These are phyloP conservation scores for Helicostylum pulchrum DNA, from an alignment of 192 early-diverging fungal species.

Conservation along the genomic window DNA sequence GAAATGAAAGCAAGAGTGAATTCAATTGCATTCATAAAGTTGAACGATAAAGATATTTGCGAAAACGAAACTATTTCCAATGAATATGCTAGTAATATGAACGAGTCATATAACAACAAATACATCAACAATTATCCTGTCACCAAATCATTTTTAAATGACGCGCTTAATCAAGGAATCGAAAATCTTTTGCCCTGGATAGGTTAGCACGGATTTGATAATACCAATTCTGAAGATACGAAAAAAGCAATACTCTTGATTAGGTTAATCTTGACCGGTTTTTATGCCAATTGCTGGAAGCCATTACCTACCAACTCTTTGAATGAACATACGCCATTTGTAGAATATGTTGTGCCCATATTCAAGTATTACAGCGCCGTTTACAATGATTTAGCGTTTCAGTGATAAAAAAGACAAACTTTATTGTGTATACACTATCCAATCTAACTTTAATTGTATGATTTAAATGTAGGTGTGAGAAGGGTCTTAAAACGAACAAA, in stretches of 20 bases:
- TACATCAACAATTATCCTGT: neutral
- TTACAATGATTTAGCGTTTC: neutral
- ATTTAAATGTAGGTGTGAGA: slow-evolving; percentile 2
- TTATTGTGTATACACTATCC: neutral
- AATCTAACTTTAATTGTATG: neutral
- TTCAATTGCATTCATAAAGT: neutral
- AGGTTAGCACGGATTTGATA: neutral
- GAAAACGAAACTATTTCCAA: neutral
- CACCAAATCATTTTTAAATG: neutral
- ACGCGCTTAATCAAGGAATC: neutral
- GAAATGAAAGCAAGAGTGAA: too few species aligned
- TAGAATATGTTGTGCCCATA: neutral
- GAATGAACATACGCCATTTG: neutral
- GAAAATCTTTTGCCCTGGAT: neutral
- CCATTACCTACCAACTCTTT: neutral
- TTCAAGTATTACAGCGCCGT: slow-evolving; percentile 3
- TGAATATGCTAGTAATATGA: neutral
- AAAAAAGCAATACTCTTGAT: neutral
- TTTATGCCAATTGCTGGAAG: neutral
- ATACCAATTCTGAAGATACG: neutral
- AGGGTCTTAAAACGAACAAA: neutral
- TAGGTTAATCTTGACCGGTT: neutral
- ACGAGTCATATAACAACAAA: neutral
- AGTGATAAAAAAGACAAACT: neutral
- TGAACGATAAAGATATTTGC: neutral